Base-by-base conservation (phyloP, 306 rosid genomes). In the Vicia sativa region DNA sequence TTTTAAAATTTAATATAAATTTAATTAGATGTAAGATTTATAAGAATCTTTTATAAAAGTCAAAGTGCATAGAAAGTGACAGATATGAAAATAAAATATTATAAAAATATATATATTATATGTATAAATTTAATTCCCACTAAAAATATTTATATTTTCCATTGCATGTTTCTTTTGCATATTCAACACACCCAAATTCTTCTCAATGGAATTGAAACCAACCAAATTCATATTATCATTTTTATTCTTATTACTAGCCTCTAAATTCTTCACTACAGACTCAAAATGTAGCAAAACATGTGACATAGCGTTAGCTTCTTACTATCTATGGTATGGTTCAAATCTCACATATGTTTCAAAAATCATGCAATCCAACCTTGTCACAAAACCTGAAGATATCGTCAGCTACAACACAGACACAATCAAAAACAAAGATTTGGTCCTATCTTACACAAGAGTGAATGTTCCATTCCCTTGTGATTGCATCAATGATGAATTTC, bases 381-480 rank as follows among this genome's bases (percentile, higher is more conserved):
- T 60, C n/a, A 53, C 82, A 11, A 6, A 4, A 2, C 55, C 39
- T 28, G 70, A 49, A 9, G 78, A 1, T 14, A 83, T 88, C 72
- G 68, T 55, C 4, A 34, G 5, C 29, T 85, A 72, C 71, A 91
- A 83, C 83, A 75, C 13, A 9, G 86, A 3, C 6, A 7, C 19
- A 46, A 14, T 81, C 3, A n/a, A 45, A 42, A 79, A 0, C 84
- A 57, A 14, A 71, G 79, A 86, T 48, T 1, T 0, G 18, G 7
- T 85, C 3, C 3, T 0, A 5, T 3, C 14, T 10, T 50, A 2
- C 3, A 67, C 4, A 6, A 85, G 90, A 52, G 49, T 85, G 57
- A 83, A 89, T 62, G 61, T 87, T 67, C 91, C 91, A 2, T 89
- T 89, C 77, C 38, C 78, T 7, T 91, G 96, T 55, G 81, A 15